Conservation (phyloP, 306 rosid genomes). For the Herpetospermum pedunculosum region DNA sequence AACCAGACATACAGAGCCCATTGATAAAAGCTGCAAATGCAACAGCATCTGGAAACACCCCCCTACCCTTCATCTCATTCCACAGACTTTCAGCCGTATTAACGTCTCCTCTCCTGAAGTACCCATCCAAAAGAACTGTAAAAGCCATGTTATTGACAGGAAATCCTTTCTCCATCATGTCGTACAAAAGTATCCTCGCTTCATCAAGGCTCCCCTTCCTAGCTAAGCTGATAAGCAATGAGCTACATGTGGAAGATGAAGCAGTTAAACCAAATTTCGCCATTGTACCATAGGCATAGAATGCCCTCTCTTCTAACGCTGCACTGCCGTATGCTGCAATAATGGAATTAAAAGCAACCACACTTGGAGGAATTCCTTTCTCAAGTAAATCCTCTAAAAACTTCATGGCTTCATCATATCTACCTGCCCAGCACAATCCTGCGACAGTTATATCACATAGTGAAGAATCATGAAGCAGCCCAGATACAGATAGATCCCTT, state of each 20-base stretch:
- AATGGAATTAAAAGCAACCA: slow-evolving; percentile 54
- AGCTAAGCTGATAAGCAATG: slow-evolving; percentile 52
- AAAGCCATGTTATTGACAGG: slow-evolving; percentile 45
- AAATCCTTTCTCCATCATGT: slow-evolving; percentile 48
- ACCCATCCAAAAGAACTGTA: slow-evolving; percentile 58
- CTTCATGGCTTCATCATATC: slow-evolving; percentile 37
- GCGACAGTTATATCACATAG: slow-evolving; percentile 36
- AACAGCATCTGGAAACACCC: slow-evolving; percentile 54
- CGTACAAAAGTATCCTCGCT: slow-evolving; percentile 44
- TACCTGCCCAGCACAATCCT: slow-evolving; percentile 64
- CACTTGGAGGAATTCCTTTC: slow-evolving; percentile 46
- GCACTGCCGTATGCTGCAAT: slow-evolving; percentile 54
- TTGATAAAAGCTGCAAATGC: slow-evolving; percentile 64
- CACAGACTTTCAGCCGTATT: slow-evolving; percentile 49
- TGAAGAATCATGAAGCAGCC: slow-evolving; percentile 29
- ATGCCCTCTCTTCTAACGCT: slow-evolving; percentile 53
- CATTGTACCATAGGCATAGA: slow-evolving; percentile 40
- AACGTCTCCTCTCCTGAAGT: slow-evolving; percentile 41
- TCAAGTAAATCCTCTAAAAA: slow-evolving; percentile 42
- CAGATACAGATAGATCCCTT: slow-evolving; percentile 25
- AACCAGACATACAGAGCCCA: slow-evolving; percentile 54
- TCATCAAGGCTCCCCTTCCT: slow-evolving; percentile 47
- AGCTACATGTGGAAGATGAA: slow-evolving; percentile 52
- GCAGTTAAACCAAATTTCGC: slow-evolving; percentile 35
- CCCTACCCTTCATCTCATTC: slow-evolving; percentile 53